Conservation (phyloP, 2,329 filamentous ascomycete species). For the Tolypocladium pustulatum region DNA sequence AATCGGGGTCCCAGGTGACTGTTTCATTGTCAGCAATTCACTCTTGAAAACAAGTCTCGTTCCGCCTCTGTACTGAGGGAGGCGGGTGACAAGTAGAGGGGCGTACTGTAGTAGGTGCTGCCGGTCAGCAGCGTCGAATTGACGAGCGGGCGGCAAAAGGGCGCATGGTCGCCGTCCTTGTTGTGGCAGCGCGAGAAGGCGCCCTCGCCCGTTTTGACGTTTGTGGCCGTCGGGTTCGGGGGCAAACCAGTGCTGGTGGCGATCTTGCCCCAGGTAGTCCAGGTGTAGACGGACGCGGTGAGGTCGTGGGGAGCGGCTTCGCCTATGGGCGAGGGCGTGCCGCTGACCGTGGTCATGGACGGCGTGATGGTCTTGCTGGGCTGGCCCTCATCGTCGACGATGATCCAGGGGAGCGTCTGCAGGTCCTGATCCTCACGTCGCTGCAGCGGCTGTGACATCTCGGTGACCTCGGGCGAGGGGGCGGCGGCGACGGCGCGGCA, state of each 20-base stretch:
- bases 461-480: slow-evolving; percentile 2
- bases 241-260: slow-evolving; percentile 31
- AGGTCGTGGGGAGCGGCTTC: slow-evolving; percentile 34
- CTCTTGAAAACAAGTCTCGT: neutral
- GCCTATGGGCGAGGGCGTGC: slow-evolving; percentile 26
- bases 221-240: slow-evolving; percentile 32
- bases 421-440: slow-evolving; percentile 7
- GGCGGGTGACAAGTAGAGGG: neutral
- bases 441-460: neutral
- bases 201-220: slow-evolving; percentile 28
- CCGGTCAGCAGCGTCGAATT: slow-evolving; percentile 33
- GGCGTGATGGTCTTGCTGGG: slow-evolving; percentile 38
- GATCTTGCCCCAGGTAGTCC: slow-evolving; percentile 22
- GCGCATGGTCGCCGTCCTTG: slow-evolving; percentile 32
- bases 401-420: slow-evolving; percentile 39
- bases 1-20: slow-evolving; percentile 49
- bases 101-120: slow-evolving; percentile 40
- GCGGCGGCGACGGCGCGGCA: slow-evolving; percentile 2
- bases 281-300: slow-evolving; percentile 32
- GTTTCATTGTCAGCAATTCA: neutral
- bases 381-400: slow-evolving; percentile 34
- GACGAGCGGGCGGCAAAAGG: slow-evolving; percentile 39
- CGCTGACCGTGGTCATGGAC: slow-evolving; percentile 31
- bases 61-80: neutral
- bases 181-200: slow-evolving; percentile 42